phyloP scores from a whole-genome alignment of 1,284 basidiomycete species.

The Amylostereum areolatum region DNA sequence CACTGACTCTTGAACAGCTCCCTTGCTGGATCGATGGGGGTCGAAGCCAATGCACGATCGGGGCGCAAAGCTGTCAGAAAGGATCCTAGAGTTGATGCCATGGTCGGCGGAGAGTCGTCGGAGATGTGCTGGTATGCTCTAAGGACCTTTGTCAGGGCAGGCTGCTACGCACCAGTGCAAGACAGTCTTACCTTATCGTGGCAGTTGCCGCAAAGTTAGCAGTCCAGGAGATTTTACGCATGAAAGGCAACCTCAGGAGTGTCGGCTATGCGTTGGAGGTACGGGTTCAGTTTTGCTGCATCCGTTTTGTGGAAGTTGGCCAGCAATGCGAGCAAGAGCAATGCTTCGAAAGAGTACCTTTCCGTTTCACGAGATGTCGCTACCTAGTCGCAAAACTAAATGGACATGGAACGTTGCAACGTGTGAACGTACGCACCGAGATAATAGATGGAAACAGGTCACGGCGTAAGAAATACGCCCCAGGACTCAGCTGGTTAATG shows the following conservation, averaged over 20 bases:
- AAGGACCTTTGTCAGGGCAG: too few relatives aligned
- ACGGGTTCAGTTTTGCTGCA: constrained; percentile 59
- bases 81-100: constrained; percentile 42
- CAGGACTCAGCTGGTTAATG: constrained; percentile 56
- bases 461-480: constrained; percentile 57
- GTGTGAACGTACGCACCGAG: constrained; percentile 32
- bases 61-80: constrained; percentile 46
- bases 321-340: constrained; percentile 48
- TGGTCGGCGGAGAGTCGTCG: constrained; percentile 44
- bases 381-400: constrained; percentile 30
- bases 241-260: constrained; percentile 40
- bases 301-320: constrained; percentile 67
- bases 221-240: constrained; percentile 52
- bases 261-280: constrained; percentile 44
- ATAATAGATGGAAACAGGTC: constrained; percentile 52
- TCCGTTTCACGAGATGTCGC: constrained; percentile 48
- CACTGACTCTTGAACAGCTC: constrained; percentile 55
- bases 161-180: too few relatives aligned
- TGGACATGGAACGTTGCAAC: not conserved
- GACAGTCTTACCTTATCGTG: constrained; percentile 40
- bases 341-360: constrained; percentile 51
- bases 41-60: constrained; percentile 43
- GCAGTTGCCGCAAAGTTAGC: constrained; percentile 43
- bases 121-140: constrained; percentile 52
- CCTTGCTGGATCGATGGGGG: constrained; percentile 37